Conservation (phyloP, 148 eudicot species). For the Rhododendron mucronatum region DNA sequence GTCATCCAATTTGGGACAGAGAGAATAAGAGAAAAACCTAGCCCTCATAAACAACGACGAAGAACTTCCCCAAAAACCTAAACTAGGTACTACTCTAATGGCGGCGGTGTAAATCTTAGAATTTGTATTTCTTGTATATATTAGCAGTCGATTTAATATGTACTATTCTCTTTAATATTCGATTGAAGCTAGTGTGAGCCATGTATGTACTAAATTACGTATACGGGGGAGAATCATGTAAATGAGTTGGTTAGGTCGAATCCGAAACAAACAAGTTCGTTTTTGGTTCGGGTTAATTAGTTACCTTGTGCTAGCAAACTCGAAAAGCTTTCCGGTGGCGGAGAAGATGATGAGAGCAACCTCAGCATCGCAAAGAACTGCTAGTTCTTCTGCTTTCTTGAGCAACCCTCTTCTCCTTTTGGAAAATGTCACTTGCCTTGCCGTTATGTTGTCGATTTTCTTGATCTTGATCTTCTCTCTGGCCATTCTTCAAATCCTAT, state of each 20-base stretch:
- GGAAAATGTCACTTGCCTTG: background rate
- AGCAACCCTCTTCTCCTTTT: background rate
- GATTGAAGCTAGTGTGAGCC: background rate
- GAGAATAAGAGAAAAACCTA: background rate
- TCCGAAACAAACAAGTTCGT: no score
- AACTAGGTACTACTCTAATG: no score
- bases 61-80: background rate
- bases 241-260: no score
- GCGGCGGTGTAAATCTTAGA: background rate
- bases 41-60: background rate
- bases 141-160: no score
- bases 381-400: background rate
- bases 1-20: no score
- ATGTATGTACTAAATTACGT: background rate
- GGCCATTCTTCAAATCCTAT: background rate
- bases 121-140: no score
- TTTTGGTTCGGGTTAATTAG: background rate
- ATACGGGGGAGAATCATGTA: background rate
- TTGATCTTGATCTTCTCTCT: background rate
- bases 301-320: background rate
- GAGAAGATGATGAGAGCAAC: slow-evolving; percentile 2
- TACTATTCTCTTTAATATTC: no score
- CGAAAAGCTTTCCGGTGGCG: background rate
- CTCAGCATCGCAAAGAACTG: background rate
- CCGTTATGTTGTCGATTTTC: background rate